Evolutionary conservation across 306 rosid species (phyloP), one percentile per base, ranked within the genome.

Genomic region (Sindora glabra): DNA sequence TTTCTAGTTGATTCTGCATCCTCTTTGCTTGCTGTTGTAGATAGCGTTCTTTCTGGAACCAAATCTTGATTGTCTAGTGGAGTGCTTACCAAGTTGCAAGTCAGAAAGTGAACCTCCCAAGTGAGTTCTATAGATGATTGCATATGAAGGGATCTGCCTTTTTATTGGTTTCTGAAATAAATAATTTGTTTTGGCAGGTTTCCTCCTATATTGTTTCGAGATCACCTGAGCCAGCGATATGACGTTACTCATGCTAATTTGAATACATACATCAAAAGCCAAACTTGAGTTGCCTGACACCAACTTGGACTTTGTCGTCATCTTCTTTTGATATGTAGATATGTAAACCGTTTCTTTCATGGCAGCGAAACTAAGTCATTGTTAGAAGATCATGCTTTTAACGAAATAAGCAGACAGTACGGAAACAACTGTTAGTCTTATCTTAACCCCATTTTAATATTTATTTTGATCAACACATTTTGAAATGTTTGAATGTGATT

Each of bases 21-120:
- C n/a, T n/a, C n/a, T n/a, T n/a, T 73, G 55, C 37, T 70, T 58
- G 18, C 45, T 64, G 41, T 40, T 39, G 46, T 89, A 92, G 98
- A 83, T 89, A 32, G 94, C 95, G 5, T 89, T 79, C 73, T 92
- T 92, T 25, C 23, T 92, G 60, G 96, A 88, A 69, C 98, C 98
- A 3, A 78, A 77, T 50, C 89, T 83, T 41, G 90, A 86, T 39
- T 92, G 99, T 74, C 65, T 88, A 21, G 90, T 88, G 24, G 89
- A 92, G 59, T 89, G 99, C 77, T 72, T 92, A 68, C 94, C 90
- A 34, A 86, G 95, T 29, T 89, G 99, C 85, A 79, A 80, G 75
- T 89, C 99, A 9, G 94, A 80, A 26, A 63, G 50, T 13, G 74
- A 89, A 45, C 98, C 95, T 66, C 83, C 99, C 55, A 92, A 82